These are phyloP conservation scores for Solanum virginianum DNA, from an alignment of 257 asterid species.

Conservation along the genomic window DNA sequence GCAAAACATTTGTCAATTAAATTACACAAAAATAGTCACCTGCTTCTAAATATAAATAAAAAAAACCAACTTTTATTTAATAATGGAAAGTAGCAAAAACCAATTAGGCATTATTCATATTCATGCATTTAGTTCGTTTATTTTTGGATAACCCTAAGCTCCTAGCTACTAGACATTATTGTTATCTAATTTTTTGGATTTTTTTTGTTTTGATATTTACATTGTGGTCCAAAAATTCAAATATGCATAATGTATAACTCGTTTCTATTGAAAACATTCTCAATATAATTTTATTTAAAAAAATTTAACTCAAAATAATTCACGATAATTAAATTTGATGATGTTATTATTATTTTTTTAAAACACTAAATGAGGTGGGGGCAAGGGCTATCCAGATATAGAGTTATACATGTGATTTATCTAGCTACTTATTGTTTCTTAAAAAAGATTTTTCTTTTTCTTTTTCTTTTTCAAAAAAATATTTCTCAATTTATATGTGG, in stretches of 20 bases:
- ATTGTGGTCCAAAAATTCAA: too few relatives aligned
- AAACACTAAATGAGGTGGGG: too few relatives aligned
- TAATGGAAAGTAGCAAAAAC: not conserved
- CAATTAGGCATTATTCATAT: not conserved
- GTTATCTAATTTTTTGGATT: too few relatives aligned
- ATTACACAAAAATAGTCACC: not conserved
- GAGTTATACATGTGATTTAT: not conserved
- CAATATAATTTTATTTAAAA: too few relatives aligned
- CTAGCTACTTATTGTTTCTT: not conserved
- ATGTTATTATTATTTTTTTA: too few relatives aligned
- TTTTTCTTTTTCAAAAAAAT: not conserved
- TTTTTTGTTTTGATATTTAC: too few relatives aligned
- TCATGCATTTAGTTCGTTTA: not conserved
- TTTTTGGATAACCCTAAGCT: not conserved
- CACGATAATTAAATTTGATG: rapidly evolving
- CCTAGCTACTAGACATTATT: not conserved
- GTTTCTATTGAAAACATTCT: rapidly evolving
- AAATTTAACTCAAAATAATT: not conserved
- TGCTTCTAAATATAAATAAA: not conserved
- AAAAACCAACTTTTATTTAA: not conserved
- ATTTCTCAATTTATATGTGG: not conserved
- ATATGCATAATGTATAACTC: too few relatives aligned
- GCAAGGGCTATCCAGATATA: not conserved
- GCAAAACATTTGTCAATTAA: not conserved
- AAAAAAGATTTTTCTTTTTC: too few relatives aligned